These are phyloP conservation scores for Chaetoscypha palmicola DNA, from an alignment of 2,329 filamentous ascomycete genomes.

Conservation along the genomic window DNA sequence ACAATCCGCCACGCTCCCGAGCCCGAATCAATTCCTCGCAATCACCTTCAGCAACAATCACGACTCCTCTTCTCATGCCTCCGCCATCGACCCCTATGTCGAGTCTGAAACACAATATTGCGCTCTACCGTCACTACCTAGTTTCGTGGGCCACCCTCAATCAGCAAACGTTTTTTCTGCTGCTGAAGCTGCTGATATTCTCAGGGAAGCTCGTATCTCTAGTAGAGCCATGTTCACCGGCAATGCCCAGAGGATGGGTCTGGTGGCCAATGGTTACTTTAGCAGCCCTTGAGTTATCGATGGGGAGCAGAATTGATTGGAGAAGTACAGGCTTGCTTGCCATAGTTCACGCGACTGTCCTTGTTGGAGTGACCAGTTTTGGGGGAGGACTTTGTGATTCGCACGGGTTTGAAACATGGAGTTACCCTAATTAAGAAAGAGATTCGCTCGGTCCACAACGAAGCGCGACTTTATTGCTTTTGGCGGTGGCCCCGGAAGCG, in stretches of 20 bases:
- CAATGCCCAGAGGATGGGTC: conserved; percentile 55
- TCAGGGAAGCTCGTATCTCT: conserved; percentile 61
- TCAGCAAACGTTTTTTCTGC: conserved; percentile 30
- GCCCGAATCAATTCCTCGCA: conserved; percentile 1
- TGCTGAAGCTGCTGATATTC: conserved; percentile 55
- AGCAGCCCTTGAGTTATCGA: conserved; percentile 57
- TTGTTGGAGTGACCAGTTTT: conserved; percentile 35
- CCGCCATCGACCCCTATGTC: conserved; percentile 32
- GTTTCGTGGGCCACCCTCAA: conserved; percentile 29
- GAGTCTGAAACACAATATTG: conserved; percentile 24
- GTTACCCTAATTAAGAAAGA: no score
- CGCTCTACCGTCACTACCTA: conserved; percentile 32
- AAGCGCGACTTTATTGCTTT: no score
- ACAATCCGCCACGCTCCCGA: conserved; percentile 7
- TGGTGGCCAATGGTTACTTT: conserved; percentile 61
- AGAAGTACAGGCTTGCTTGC: conserved; percentile 37
- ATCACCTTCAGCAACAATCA: conserved; percentile 6
- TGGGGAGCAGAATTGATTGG: conserved; percentile 33
- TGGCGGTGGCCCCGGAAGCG: no score
- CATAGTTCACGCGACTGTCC: conserved; percentile 39
- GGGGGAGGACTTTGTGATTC: conserved; percentile 19
- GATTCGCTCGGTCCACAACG: no score
- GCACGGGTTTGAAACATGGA: conserved; percentile 4
- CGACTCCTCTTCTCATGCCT: conserved; percentile 36
- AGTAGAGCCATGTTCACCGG: conserved; percentile 63